Base-by-base conservation (phyloP, 1,284 basidiomycete genomes). In the Cryptococcus hybrid region DNA sequence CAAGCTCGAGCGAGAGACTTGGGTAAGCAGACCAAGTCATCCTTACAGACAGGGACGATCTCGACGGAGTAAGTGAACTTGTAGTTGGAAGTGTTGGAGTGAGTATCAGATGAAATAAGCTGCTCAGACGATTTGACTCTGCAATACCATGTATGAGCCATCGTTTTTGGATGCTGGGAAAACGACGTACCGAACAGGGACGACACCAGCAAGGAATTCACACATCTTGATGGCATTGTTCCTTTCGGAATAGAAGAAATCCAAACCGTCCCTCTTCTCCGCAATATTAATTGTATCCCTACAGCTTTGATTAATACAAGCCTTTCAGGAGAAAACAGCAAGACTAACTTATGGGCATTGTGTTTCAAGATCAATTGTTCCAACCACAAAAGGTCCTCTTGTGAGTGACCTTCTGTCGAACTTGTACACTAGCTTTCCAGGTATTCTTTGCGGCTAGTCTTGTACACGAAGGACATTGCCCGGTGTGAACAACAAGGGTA, bases 11-110 rank as follows among this genome's bases (percentile, higher is more conserved):
- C 93, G 64, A 88, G 85, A 70, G 89, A 89, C 18, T 81, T 79
- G 3, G 94, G 92, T 43, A 99, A 82, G 74, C 90, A 93, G 39
- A 98, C 89, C 43, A 99, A 85, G 76, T 99, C 95, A 75, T 99
- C 95, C 78, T 98, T 98, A 82, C 95, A 99, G 60, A 99, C 86
- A 0, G 95, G 93, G 5, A 89, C 86, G 68, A 99, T 96, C 79
- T 99, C 95, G 67, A 98, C 90, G 15, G 92, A 96, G 82, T 94
- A 99, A 3, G 93, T 94, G 78, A 92, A 95, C 79, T 97, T 99
- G 84, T 92, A 97, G 80, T 92, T 98, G 44, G 93, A 89, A 1
- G 92, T 96, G 63, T 85, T 86, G 44, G 88, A 86, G 77, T 99
- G 95, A 1, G 90, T 93, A 74, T 99, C 95, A 47, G 88, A 84